Evolutionary conservation across 768 basidiomycete species (phyloP).

Genomic region (Suillus paluster): DNA sequence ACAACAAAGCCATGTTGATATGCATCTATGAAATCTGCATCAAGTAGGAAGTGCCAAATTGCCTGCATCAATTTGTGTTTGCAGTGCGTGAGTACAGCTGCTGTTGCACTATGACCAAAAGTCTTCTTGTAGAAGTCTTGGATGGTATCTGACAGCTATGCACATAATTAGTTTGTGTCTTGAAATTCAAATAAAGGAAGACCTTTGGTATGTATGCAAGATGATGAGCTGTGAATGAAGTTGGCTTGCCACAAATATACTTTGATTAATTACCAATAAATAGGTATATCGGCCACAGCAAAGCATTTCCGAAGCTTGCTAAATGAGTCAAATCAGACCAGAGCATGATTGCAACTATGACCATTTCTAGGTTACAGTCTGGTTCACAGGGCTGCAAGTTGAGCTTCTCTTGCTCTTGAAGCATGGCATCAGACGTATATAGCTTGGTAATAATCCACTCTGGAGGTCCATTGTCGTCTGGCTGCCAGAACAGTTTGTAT

Average conservation of each 20-base stretch:
- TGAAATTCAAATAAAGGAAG: not conserved
- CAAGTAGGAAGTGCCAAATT: constrained; percentile 22
- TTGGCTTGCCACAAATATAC: constrained; percentile 13
- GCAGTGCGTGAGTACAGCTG: constrained; percentile 18
- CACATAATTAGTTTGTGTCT: not conserved
- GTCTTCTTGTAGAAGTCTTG: constrained; percentile 17
- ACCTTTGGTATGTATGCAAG: constrained; percentile 25
- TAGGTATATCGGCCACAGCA: constrained; percentile 19
- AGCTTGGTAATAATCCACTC: not conserved
- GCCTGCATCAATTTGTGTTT: constrained; percentile 30
- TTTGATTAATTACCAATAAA: constrained; percentile 12
- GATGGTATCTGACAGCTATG: constrained; percentile 19
- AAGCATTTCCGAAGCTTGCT: constrained; percentile 20
- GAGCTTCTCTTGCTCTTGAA: constrained; percentile 5
- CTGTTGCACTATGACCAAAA: constrained; percentile 1
- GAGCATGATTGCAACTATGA: constrained; percentile 25
- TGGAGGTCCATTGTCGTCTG: not conserved
- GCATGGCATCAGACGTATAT: constrained; percentile 4
- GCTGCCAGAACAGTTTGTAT: constrained; percentile 11
- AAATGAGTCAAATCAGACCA: constrained; percentile 30
- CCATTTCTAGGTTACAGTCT: constrained; percentile 21
- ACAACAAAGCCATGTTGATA: constrained; percentile 27
- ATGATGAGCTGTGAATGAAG: constrained; percentile 20
- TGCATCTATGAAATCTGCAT: constrained; percentile 26
- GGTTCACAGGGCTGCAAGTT: not conserved